phyloP scores from a whole-genome alignment of 2,329 filamentous ascomycete species.

The Cercospora citrullina region DNA sequence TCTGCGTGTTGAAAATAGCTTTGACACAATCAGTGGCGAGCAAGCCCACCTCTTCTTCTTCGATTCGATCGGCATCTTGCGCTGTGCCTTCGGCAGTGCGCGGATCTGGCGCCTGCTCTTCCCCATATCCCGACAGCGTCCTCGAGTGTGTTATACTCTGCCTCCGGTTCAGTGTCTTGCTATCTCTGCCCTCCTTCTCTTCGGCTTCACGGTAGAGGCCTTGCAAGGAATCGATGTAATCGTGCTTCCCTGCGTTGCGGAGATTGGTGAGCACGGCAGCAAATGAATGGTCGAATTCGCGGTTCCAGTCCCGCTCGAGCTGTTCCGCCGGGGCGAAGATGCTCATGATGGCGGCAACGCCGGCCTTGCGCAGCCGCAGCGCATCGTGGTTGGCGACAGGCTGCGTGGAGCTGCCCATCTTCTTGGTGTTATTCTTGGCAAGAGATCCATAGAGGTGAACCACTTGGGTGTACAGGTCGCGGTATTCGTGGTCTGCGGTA shows the following conservation, averaged over 20 bases:
- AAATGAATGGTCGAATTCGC: slow-evolving; percentile 73
- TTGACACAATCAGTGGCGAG: slow-evolving; percentile 84
- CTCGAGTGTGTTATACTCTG: slow-evolving; percentile 77
- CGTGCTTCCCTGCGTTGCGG: slow-evolving; percentile 67
- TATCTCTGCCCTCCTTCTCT: slow-evolving; percentile 63
- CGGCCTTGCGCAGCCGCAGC: slow-evolving; percentile 60
- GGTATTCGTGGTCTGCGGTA: slow-evolving; percentile 80
- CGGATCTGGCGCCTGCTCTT: slow-evolving; percentile 62
- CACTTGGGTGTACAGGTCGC: slow-evolving; percentile 78
- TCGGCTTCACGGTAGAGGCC: slow-evolving; percentile 67
- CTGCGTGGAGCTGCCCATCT: slow-evolving; percentile 35
- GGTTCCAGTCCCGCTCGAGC: slow-evolving; percentile 33
- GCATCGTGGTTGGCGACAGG: slow-evolving; percentile 64
- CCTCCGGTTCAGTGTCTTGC: slow-evolving; percentile 62
- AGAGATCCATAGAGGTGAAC: slow-evolving; percentile 77
- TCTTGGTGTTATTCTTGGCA: slow-evolving; percentile 58
- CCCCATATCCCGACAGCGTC: slow-evolving; percentile 57
- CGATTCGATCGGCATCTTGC: slow-evolving; percentile 82
- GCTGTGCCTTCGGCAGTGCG: slow-evolving; percentile 74
- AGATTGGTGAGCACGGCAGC: slow-evolving; percentile 86
- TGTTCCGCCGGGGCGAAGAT: slow-evolving; percentile 75
- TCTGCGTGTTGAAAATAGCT: slow-evolving; percentile 80
- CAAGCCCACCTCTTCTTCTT: slow-evolving; percentile 83
- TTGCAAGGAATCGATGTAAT: slow-evolving; percentile 68
- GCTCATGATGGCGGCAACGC: slow-evolving; percentile 71